phyloP scores from a whole-genome alignment of 139 green algal genomes.

The Nannochloris sp. region DNA sequence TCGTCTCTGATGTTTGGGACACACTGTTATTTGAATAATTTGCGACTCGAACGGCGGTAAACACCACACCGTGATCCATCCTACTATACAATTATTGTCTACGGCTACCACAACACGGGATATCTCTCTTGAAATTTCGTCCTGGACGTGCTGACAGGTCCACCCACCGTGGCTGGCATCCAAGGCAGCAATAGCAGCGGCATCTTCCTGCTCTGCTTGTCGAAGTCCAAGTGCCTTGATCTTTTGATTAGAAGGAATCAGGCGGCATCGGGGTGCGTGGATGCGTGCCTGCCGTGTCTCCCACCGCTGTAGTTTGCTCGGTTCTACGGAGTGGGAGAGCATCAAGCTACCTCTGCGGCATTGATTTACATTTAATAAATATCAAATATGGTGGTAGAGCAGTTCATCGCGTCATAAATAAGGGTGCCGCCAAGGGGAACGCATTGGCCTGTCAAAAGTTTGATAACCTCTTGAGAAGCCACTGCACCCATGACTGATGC shows the following conservation, averaged over 20 bases:
- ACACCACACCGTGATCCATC: conserved; percentile 7
- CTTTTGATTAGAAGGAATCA: too few species aligned
- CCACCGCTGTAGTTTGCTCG: neutral
- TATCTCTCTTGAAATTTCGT: neutral
- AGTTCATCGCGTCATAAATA: conserved; percentile 82
- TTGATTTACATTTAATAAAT: neutral
- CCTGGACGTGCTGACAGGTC: neutral
- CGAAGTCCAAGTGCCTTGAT: neutral
- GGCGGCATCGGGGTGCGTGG: too few species aligned
- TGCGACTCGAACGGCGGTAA: conserved; percentile 14
- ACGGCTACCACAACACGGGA: conserved; percentile 9
- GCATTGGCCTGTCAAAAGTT: conserved; percentile 91
- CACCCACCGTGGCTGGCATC: conserved; percentile 5
- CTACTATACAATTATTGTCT: neutral
- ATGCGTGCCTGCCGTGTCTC: too few species aligned
- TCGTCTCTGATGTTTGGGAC: conserved; percentile 1
- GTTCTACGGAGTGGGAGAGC: neutral
- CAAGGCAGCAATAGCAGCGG: neutral
- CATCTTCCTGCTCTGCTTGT: neutral
- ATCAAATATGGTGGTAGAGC: conserved; percentile 40
- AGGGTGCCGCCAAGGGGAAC: conserved; percentile 69
- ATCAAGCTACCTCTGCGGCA: neutral
- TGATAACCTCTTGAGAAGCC: conserved; percentile 90
- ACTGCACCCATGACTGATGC: conserved; percentile 87
- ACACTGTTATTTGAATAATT: conserved; percentile 14